A percentile compares a stretch with the other conserved stretches of the same genome.
Evolutionary conservation across 2,329 filamentous ascomycete species (phyloP).

Genomic region (Hawksworthiomyces lignivorus): DNA sequence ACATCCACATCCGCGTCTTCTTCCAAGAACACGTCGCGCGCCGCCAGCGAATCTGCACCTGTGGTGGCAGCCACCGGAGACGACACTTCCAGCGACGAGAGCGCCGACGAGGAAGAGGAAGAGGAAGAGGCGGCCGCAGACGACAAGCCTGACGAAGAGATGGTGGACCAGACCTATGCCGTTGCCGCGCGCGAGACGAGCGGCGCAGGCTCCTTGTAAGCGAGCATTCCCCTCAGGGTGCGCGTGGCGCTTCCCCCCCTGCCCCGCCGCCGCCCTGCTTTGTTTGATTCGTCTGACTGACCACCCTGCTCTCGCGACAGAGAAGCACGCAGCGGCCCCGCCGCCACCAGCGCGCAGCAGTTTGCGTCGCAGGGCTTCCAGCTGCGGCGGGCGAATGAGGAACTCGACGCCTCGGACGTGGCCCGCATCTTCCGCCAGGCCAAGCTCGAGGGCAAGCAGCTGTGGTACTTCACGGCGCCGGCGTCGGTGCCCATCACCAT

Average conservation of each 20-base stretch:
- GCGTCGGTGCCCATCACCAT: conserved; percentile 60
- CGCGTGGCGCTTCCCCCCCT: too few species aligned
- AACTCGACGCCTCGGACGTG: conserved; percentile 36
- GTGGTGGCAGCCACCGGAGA: too few species aligned
- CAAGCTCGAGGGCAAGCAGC: conserved; percentile 60
- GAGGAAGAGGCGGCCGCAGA: conserved; percentile 2
- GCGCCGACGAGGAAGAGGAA: not conserved
- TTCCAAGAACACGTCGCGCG: too few species aligned
- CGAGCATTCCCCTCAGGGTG: too few species aligned
- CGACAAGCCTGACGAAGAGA: conserved; percentile 14
- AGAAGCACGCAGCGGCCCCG: too few species aligned
- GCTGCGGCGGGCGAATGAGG: conserved; percentile 41
- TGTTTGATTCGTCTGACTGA: too few species aligned
- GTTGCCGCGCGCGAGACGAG: conserved; percentile 9
- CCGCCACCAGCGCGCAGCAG: conserved; percentile 21
- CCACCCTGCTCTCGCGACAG: too few species aligned
- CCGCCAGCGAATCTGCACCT: too few species aligned
- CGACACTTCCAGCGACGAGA: not conserved
- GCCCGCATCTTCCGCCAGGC: conserved; percentile 49
- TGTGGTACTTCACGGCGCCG: conserved; percentile 75
- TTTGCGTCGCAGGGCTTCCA: conserved; percentile 46
- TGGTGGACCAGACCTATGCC: conserved; percentile 30
- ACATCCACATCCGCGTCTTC: too few species aligned
- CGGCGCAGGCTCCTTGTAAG: too few species aligned
- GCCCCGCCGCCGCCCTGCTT: too few species aligned